Conservation (phyloP, 179 eudicot species). For the Beta lomatogona region DNA sequence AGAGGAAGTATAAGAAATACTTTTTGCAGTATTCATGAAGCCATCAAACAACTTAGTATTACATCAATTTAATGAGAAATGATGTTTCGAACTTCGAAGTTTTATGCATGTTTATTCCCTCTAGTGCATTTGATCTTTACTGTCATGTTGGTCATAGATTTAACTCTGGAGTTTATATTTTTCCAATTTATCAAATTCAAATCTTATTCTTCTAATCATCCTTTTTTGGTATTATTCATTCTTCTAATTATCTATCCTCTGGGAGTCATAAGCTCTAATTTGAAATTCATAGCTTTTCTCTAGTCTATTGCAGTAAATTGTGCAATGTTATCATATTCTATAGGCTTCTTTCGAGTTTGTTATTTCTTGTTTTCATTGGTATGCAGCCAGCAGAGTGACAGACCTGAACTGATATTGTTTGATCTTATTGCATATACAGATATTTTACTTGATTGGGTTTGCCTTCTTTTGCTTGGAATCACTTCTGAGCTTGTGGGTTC, state of each 20-base stretch:
- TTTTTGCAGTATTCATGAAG: neutral
- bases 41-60: neutral
- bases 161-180: neutral
- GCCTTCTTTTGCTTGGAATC: constrained; percentile 86
- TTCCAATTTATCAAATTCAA: neutral
- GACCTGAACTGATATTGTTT: neutral
- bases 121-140: neutral
- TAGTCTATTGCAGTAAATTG: neutral
- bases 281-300: neutral
- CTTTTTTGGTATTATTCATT: neutral
- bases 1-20: neutral
- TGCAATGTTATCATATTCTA: neutral
- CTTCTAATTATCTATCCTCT: no score
- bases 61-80: neutral
- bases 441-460: constrained; percentile 88
- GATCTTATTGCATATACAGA: constrained; percentile 43
- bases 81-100: neutral
- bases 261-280: neutral
- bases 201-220: neutral
- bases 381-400: no score
- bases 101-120: neutral
- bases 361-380: neutral
- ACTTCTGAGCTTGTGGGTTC: constrained; percentile 96
- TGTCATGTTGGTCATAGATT: neutral
- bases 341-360: neutral